Evolutionary conservation across 129 eudicot genomes (phyloP), one percentile per base, ranked within the genome.

Genomic region (Artemisia argyi): DNA sequence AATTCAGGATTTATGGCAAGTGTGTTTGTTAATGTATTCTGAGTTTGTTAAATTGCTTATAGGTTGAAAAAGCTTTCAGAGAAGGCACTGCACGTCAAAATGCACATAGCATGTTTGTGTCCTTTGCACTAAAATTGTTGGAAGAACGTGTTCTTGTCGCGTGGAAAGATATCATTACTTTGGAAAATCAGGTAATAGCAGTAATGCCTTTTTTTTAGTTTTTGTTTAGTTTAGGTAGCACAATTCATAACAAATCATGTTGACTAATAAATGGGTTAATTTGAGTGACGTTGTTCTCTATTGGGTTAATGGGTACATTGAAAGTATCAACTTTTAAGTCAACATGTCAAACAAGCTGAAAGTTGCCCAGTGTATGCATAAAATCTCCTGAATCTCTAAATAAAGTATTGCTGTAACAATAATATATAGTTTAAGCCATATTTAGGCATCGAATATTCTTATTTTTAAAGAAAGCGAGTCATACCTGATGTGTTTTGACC

Each of bases 31-130:
- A 56, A 57, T 63, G 62, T 75, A 49, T 35, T 62, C 55, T 63
- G 16, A 15, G 58, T 51, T 14, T 75, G 46, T 46, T 52, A 3
- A 30, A 42, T 52, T 78, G 16, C 76, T 22, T 63, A 32, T 90
- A 93, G 98, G 99, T 94, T 75, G 97, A 88, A 80, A 94, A 94
- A 79, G 99, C 99, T 66, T 94, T 90, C 63, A 90, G 99, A 78
- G 99, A 94, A 84, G 99, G 99, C 66, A 94, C 99, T 12, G 91
- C 97, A 13, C 96, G 98, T 54, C 98, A 94, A 85, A 94, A 94
- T 86, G 97, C 98, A 13, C 98, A 90, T 83, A 94, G 93, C 86
- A 90, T 90, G 46, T 94, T 94, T 81, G 98, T 94, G 58, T 90
- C 93, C 68, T 96, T 94, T 71, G 92, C 96, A 42, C 65, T 94